phyloP scores from a whole-genome alignment of 192 early-diverging fungal species.

The Entrophospora sp. region DNA sequence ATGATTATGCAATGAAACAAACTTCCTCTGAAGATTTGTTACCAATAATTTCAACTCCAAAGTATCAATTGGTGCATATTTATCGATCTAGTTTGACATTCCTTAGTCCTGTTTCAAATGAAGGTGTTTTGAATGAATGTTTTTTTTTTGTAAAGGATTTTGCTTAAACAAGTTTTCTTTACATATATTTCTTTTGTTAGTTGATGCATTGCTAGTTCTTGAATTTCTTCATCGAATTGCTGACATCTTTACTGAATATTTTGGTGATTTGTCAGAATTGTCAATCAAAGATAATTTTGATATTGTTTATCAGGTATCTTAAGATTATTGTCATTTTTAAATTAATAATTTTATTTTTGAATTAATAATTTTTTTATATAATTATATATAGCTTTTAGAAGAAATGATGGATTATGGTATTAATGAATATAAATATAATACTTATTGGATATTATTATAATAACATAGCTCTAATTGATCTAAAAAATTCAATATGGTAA shows the following conservation, averaged over 20 bases:
- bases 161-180: background rate
- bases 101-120: constrained; percentile 61
- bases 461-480: background rate
- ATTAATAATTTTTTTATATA: background rate
- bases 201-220: constrained; percentile 73
- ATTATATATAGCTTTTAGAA: constrained; percentile 60
- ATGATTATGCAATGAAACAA: constrained; percentile 49
- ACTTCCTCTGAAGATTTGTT: constrained; percentile 52
- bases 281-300: constrained; percentile 90
- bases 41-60: constrained; percentile 54
- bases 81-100: constrained; percentile 67
- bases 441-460: too few species aligned
- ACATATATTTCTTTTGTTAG: constrained; percentile 26
- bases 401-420: constrained; percentile 89
- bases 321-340: too few species aligned
- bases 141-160: background rate
- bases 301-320: constrained; percentile 81
- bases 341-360: background rate
- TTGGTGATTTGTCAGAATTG: constrained; percentile 70
- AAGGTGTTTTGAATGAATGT: constrained; percentile 40
- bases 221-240: constrained; percentile 77
- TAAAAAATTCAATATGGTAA: background rate
- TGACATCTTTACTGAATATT: constrained; percentile 75
- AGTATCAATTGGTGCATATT: constrained; percentile 58
- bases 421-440: too few species aligned